Evolutionary conservation across 2,329 filamentous ascomycete genomes (phyloP), one percentile per base, ranked within the genome.

Genomic region (Falciphora oryzae): DNA sequence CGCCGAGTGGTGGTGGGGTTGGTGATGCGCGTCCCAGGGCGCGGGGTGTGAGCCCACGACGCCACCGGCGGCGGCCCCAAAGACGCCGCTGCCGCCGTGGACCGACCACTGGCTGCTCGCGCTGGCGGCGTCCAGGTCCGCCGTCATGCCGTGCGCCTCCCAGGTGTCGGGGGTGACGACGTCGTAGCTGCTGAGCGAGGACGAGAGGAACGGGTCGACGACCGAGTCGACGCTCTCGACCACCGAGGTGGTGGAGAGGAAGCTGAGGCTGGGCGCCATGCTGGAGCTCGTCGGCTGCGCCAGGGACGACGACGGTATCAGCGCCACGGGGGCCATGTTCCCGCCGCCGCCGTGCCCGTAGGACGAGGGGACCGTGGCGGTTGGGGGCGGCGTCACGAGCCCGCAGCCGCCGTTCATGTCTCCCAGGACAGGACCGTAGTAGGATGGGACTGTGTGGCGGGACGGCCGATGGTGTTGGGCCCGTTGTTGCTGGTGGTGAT

Each of bases 91-190:
- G 22, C 18, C 35, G 35, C 35, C 38, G 56, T 16, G 61, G 27
- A 50, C 61, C 10, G 61, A 27, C 50, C 44, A 53, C 29, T 28
- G 61, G 18, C 53, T 16, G 44, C 28, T 28, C 25, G 50, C 50
- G 61, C 31, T 32, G 50, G 27, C 44, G 31, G 25, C 25, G 44
- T 53, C 61, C 61, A 62, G 70, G 6, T 71, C 66, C 13, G 74
- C 66, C 13, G 74, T 69, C 28, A 79, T 16, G 28, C 32, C 44
- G 29, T 32, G 38, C 10, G 59, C 61, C 60, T 59, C 66, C 70
- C 64, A 65, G 44, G 57, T 68, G 63, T 63, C 68, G 50, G 67
- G 62, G 68, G 70, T 35, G 62, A 38, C 25, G 31, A 57, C 61
- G 6, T 56, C 61, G 59, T 60, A 62, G 27, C 32, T 31, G n/a